Base-by-base conservation (phyloP, 805 yeast species). In the Candida ortonii region DNA sequence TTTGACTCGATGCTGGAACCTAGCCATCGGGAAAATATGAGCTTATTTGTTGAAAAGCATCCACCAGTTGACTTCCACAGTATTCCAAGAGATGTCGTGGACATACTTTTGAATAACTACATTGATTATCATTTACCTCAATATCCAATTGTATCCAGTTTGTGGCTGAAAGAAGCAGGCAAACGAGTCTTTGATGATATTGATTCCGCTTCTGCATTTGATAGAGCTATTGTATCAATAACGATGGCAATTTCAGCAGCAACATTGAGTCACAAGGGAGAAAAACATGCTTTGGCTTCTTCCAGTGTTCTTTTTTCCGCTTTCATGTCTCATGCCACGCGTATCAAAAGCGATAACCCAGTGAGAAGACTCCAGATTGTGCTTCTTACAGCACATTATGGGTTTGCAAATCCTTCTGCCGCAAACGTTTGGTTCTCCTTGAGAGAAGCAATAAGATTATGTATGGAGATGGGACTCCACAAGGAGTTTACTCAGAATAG, bases 341-440 rank as follows among this genome's bases (percentile, higher is more conserved):
- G 32, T 3, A 23, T 30, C 3, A 18, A 25, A 14, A 39, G 44
- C 41, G 23, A 19, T 3, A 29, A 39, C 13, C 33, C 36, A 22
- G 14, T 39, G 15, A 9, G 28, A 16, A 43, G 39, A 21, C 28
- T 43, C 4, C 42, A 43, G 20, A 26, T 36, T 6, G 30, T 30
- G 7, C 28, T 43, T 12, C 30, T 43, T 11, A 34, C 36, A 2
- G 47, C 47, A 4, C 47, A 43, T 26, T 43, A 43, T 30, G 47
- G 39, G 10, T 39, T 43, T 39, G 47, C 47, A 7, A 43, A 43
- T 18, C 47, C 47, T 9, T 39, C 39, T 14, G 47, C 44, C 2
- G 44, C 47, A 12, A 37, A 43, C 26, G 36, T 36, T 8, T 43
- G 47, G 44, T 36, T 22, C 34, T 15, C 44, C 5, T 18, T 39